Evolutionary conservation across 164 flowering plant species (phyloP).

Genomic region (Annona squamosa): DNA sequence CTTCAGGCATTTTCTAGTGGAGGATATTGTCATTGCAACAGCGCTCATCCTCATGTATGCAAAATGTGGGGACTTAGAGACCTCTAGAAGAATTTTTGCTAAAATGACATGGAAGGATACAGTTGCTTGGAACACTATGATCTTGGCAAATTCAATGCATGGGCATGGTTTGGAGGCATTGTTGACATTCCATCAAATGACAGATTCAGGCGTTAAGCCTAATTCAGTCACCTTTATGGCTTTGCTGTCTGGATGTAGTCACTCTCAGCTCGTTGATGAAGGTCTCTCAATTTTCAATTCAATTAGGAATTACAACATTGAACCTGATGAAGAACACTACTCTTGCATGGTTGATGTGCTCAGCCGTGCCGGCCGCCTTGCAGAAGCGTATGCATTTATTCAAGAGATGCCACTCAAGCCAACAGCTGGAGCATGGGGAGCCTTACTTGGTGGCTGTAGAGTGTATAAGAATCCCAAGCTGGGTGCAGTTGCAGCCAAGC

Average conservation of each 20-base stretch:
- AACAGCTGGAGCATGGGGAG: conserved; percentile 54
- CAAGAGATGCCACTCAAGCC: conserved; percentile 50
- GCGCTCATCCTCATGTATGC: conserved; percentile 54
- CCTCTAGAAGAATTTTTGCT: conserved; percentile 30
- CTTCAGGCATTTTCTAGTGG: conserved; percentile 22
- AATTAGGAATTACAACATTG: conserved; percentile 32
- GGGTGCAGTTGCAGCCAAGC: conserved; percentile 40
- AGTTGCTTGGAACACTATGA: conserved; percentile 61
- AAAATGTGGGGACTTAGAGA: conserved; percentile 47
- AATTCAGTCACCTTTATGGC: conserved; percentile 49
- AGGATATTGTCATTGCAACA: conserved; percentile 32
- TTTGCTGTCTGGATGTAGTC: conserved; percentile 55
- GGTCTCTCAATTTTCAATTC: conserved; percentile 34
- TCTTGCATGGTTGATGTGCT: conserved; percentile 56
- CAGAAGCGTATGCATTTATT: conserved; percentile 47
- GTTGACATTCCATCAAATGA: conserved; percentile 39
- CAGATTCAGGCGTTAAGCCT: conserved; percentile 36
- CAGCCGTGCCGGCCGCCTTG: conserved; percentile 48
- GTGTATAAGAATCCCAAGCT: conserved; percentile 46
- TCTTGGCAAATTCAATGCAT: conserved; percentile 56
- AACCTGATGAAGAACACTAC: conserved; percentile 50
- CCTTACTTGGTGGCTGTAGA: conserved; percentile 55
- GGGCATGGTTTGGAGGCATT: conserved; percentile 47
- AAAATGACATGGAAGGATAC: conserved; percentile 33
- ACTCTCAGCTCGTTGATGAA: conserved; percentile 45